A percentile compares a stretch with the other conserved stretches of the same genome.
These are phyloP conservation scores for Hypoxylon subgilvum DNA, from an alignment of 495 filamentous ascomycete species.

Conservation along the genomic window DNA sequence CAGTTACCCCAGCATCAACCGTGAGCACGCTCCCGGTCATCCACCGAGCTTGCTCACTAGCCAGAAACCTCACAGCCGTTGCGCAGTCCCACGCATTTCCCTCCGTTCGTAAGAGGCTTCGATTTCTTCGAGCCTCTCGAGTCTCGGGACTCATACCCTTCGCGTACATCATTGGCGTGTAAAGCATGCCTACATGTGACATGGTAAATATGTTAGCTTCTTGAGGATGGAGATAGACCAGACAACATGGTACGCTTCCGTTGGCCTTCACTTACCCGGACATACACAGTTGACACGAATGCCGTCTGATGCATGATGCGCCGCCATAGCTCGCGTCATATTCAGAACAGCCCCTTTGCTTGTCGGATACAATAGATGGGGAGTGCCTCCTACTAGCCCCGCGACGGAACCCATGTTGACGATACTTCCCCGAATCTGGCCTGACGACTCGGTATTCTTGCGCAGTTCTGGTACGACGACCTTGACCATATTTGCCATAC, in stretches of 20 bases:
- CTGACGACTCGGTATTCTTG: conserved; percentile 46
- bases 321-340: conserved; percentile 65
- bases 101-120: conserved; percentile 61
- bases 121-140: conserved; percentile 51
- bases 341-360: conserved; percentile 65
- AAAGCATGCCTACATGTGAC: conserved; percentile 58
- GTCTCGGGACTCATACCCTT: conserved; percentile 58
- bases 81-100: conserved; percentile 62
- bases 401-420: conserved; percentile 66
- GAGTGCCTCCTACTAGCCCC: conserved; percentile 63
- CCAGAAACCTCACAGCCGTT: conserved; percentile 49
- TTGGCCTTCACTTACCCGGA: conserved; percentile 47
- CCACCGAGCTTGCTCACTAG: conserved; percentile 55
- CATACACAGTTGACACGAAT: conserved; percentile 67
- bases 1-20: conserved; percentile 57
- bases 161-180: conserved; percentile 65
- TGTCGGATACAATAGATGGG: conserved; percentile 65
- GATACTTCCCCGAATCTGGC: conserved; percentile 51
- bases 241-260: too few species aligned
- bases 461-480: conserved; percentile 61
- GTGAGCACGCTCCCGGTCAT: conserved; percentile 57
- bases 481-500: conserved; percentile 64
- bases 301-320: conserved; percentile 59
- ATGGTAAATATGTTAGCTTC: too few species aligned
- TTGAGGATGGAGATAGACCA: too few species aligned